Conservation (phyloP, 305 asterid species). For the Withania somnifera region DNA sequence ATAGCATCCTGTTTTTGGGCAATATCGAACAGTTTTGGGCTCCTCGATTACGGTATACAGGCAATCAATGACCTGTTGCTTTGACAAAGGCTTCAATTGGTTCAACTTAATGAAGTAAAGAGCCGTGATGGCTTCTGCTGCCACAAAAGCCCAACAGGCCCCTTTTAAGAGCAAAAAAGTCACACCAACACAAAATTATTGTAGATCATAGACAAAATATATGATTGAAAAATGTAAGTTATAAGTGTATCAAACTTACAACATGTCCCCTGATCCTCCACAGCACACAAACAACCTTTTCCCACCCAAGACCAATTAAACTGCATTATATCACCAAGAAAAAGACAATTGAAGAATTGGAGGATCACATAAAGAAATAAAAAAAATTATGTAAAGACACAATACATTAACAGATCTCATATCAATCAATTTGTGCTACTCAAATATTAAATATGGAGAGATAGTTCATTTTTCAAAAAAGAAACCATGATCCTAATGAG, state of each 20-base stretch:
- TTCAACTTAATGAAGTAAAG: background rate
- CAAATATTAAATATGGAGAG: too few relatives aligned
- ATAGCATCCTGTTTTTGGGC: background rate
- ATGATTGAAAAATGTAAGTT: background rate
- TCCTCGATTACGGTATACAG: background rate
- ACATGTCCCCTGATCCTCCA: background rate
- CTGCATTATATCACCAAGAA: background rate
- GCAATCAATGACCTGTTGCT: background rate
- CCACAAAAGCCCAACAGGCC: background rate
- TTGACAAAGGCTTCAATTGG: background rate
- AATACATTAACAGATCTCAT: too few relatives aligned
- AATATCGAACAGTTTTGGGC: background rate
- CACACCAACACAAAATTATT: background rate
- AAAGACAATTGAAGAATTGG: too few relatives aligned
- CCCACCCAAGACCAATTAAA: background rate
- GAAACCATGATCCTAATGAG: too few relatives aligned
- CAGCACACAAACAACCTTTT: accelerated
- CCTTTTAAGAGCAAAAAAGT: background rate
- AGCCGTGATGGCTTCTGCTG: background rate
- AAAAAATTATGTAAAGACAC: too few relatives aligned
- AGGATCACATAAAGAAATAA: too few relatives aligned
- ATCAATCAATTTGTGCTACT: too few relatives aligned
- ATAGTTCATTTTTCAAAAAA: too few relatives aligned
- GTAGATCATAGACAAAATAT: background rate
- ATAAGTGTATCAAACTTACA: background rate